Evolutionary conservation across 495 filamentous ascomycete species (phyloP), one percentile per base, ranked within the genome.

Genomic region (Lentithecium fluviatile): DNA sequence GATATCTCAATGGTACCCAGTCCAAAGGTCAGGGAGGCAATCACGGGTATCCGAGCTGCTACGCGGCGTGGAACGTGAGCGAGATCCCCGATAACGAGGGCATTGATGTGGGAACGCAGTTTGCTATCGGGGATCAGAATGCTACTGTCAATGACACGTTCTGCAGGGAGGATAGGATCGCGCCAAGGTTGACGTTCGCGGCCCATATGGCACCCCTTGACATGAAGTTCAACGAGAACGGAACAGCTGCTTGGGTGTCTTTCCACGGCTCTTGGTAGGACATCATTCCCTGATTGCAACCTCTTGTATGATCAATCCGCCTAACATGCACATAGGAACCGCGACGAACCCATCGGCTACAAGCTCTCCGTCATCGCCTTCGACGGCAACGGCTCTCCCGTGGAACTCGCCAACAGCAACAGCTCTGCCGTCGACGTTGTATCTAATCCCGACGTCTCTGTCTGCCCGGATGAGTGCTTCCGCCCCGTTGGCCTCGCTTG

Each of bases 1-100:
- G 88, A 1, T 77, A 78, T 42, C 74, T 89, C 3, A 78, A 82
- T 54, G 70, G 70, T 1, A 76, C 81, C 0, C 17, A 62, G 17
- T 75, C 69, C 19, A 56, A 71, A 1, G 58, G 69, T 19, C 76
- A 78, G 58, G 78, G 78, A 15, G 60, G 61, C 17, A 85, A 87
- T 69, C 83, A 82, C 66, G 87, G 88, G n/a, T 90, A 90, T 66
- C 88, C 88, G 6, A 64, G 74, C 17, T 91, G 88, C 69, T 84
- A 82, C 60, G 76, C 88, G 0, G 76, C 84, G 2, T 90, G 85
- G 85, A 71, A 76, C 63, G 77, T 76, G 8, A 62, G 64, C 45
- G 70, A 65, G 45, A 80, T 84, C 48, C 83, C 82, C 1, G 58
- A 77, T 24, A 74, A 74, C 54, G 72, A 68, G 12, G 74, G 71